Percentiles rank a stretch among this genome's conserved stretches.
These are phyloP conservation scores for Cornus florida DNA, from an alignment of 148 eudicot genomes.

Conservation along the genomic window DNA sequence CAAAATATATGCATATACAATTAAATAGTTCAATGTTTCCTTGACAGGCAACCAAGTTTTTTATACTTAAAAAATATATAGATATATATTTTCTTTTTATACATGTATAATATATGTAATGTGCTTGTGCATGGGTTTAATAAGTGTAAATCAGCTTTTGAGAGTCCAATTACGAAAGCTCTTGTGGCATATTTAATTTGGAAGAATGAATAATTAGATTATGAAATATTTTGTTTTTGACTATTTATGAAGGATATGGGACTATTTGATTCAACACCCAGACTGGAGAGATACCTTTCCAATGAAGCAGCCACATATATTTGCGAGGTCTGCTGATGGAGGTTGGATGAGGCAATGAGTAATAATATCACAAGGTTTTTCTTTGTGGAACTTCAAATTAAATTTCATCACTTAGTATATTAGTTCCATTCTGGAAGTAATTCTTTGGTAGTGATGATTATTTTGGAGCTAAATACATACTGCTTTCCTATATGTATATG, in stretches of 20 bases:
- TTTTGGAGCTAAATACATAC: not conserved
- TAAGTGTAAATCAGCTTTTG: not conserved
- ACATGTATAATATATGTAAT: too few species aligned
- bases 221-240: slow-evolving; percentile 1
- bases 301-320: slow-evolving; percentile 55
- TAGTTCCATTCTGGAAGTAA: not conserved
- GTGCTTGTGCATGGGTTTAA: not conserved
- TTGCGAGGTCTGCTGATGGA: slow-evolving; percentile 49
- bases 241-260: slow-evolving; percentile 50
- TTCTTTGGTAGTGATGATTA: not conserved
- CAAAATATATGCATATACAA: too few species aligned
- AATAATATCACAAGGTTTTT: not conserved
- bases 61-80: too few species aligned
- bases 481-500: too few species aligned
- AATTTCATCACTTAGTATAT: not conserved
- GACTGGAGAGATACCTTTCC: slow-evolving; percentile 69
- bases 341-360: slow-evolving; percentile 34
- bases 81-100: too few species aligned
- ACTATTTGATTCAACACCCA: slow-evolving; percentile 62
- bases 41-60: too few species aligned
- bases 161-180: not conserved
- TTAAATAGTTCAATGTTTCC: too few species aligned
- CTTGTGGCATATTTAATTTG: not conserved
- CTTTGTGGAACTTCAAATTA: not conserved
- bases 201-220: not conserved